A percentile compares a stretch with the other conserved stretches of the same genome.
These are phyloP conservation scores for Daldinia decipiens DNA, from an alignment of 495 filamentous ascomycete genomes.

Conservation along the genomic window DNA sequence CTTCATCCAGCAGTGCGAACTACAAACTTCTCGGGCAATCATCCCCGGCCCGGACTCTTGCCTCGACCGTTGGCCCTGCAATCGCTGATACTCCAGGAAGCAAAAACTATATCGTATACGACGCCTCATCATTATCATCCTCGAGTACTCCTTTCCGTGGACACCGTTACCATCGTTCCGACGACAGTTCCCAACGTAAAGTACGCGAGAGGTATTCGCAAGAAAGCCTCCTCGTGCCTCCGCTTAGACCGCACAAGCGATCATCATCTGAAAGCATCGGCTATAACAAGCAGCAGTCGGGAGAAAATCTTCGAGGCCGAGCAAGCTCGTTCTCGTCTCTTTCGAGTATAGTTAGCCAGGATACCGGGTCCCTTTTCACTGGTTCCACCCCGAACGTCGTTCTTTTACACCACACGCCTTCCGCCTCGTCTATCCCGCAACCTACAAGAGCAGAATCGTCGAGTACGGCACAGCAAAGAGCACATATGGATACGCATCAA, in stretches of 20 bases:
- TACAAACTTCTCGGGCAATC: conserved; percentile 55
- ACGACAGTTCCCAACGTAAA: conserved; percentile 45
- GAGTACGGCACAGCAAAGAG: conserved; percentile 27
- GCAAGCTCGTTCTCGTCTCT: conserved; percentile 62
- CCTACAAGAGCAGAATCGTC: conserved; percentile 42
- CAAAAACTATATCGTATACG: conserved; percentile 60
- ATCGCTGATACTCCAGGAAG: conserved; percentile 39
- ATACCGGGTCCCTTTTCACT: conserved; percentile 52
- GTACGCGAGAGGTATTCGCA: conserved; percentile 61
- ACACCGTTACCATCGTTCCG: conserved; percentile 40
- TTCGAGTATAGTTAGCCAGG: conserved; percentile 57
- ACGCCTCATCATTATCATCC: conserved; percentile 55
- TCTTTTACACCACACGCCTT: conserved; percentile 38
- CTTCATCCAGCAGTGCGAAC: conserved; percentile 54
- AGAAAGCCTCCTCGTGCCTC: conserved; percentile 64
- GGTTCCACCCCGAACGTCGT: conserved; percentile 44
- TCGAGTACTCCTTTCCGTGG: conserved; percentile 35
- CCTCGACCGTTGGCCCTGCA: conserved; percentile 36
- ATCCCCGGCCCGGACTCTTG: conserved; percentile 47
- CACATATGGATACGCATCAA: conserved; percentile 58
- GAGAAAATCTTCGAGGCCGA: conserved; percentile 59
- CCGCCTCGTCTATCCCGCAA: conserved; percentile 43
- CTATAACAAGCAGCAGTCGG: conserved; percentile 59
- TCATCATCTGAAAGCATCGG: conserved; percentile 59
- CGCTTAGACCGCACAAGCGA: conserved; percentile 56